Evolutionary conservation across 2,329 filamentous ascomycete species (phyloP).

Genomic region (Pyrenophora tritici-repentis): DNA sequence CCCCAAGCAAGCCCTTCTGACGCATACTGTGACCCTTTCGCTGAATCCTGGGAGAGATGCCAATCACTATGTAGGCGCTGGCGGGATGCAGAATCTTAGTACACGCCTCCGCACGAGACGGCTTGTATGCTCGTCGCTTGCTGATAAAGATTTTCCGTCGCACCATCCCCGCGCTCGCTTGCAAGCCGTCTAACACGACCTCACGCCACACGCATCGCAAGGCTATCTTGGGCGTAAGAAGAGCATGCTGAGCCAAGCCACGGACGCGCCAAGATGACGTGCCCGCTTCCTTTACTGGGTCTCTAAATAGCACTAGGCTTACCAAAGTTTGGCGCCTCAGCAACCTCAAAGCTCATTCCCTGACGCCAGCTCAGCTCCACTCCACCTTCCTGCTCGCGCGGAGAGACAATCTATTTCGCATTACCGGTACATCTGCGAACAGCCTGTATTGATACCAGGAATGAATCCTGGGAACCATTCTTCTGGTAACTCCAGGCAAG

Average conservation of each 20-base stretch:
- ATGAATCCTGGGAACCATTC: not conserved
- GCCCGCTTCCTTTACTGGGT: not conserved
- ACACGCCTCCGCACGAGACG: slow-evolving; percentile 5
- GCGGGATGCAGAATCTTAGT: slow-evolving; percentile 1
- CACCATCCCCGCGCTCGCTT: slow-evolving; percentile 6
- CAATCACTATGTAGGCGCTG: not conserved
- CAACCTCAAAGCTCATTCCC: slow-evolving; percentile 6
- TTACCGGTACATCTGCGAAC: not conserved
- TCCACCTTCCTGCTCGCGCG: slow-evolving; percentile 2
- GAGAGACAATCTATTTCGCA: slow-evolving; percentile 1
- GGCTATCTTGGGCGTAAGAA: not conserved
- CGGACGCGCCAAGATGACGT: slow-evolving; percentile 8
- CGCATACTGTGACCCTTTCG: no score
- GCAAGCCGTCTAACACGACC: not conserved
- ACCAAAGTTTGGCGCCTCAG: slow-evolving; percentile 3
- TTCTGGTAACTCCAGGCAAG: no score
- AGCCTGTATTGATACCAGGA: not conserved
- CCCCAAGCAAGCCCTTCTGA: not conserved
- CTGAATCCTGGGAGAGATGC: not conserved
- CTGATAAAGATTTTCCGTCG: not conserved
- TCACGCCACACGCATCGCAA: slow-evolving; percentile 2
- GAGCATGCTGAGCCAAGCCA: slow-evolving; percentile 4
- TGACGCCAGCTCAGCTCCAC: slow-evolving; percentile 11
- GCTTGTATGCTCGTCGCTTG: not conserved
- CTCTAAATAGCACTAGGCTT: not conserved